Percentiles rank a stretch among this genome's conserved stretches.
These are phyloP conservation scores for Triticum dicoccoides DNA, from an alignment of 176 grass and related monocot genomes.

Conservation along the genomic window DNA sequence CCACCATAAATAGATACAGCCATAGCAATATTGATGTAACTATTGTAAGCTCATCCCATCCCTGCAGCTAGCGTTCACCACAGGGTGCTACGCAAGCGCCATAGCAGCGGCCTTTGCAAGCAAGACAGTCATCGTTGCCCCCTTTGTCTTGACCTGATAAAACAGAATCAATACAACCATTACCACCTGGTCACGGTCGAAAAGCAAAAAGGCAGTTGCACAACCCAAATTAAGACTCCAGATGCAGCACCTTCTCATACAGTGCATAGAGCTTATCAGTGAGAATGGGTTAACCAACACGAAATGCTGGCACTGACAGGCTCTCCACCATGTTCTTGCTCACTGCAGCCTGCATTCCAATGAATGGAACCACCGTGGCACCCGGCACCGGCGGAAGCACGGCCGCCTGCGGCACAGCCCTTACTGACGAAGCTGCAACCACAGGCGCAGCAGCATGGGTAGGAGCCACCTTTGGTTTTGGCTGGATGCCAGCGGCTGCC, in stretches of 20 bases:
- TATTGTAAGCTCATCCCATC: slow-evolving; percentile 96
- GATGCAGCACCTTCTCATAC: slow-evolving; percentile 72
- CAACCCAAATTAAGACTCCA: neutral
- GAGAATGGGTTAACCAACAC: slow-evolving; percentile 74
- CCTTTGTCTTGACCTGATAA: slow-evolving; percentile 80
- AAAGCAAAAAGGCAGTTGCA: neutral
- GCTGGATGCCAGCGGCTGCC: slow-evolving; percentile 72
- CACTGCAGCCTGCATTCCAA: slow-evolving; percentile 75
- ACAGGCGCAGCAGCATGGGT: slow-evolving; percentile 29
- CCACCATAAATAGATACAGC: slow-evolving; percentile 92
- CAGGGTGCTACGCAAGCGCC: slow-evolving; percentile 79
- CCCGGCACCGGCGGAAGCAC: slow-evolving; percentile 59
- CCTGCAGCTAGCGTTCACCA: slow-evolving; percentile 84
- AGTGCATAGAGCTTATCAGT: slow-evolving; percentile 76
- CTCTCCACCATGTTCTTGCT: slow-evolving; percentile 98
- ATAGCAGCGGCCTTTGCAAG: slow-evolving; percentile 79
- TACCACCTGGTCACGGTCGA: neutral
- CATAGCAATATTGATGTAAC: slow-evolving; percentile 85
- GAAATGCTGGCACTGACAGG: slow-evolving; percentile 73
- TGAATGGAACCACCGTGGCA: slow-evolving; percentile 79
- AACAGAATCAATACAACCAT: neutral
- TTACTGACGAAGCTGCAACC: slow-evolving; percentile 21
- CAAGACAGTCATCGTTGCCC: slow-evolving; percentile 91
- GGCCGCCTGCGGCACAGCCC: slow-evolving; percentile 34
- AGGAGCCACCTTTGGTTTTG: slow-evolving; percentile 40